Evolutionary conservation across 345 rosid genomes (phyloP), one percentile per base, ranked within the genome.

Genomic region (Passiflora organensis): DNA sequence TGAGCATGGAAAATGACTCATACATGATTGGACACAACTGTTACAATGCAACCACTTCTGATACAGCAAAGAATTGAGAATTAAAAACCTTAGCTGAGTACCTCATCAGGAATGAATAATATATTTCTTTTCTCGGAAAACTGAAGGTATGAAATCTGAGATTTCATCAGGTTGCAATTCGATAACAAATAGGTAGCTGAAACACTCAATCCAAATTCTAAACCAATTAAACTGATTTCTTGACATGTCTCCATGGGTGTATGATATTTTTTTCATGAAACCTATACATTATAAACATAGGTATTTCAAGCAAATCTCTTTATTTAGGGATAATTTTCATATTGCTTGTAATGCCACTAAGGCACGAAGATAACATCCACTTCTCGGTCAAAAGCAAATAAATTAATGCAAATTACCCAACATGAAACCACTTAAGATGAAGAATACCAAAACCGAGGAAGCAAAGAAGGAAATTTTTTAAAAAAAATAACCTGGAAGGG

Each of bases 401-500:
- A 17, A 4, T 15, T 32, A 36, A 58, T 22, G 45, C 37, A 19
- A 51, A 23, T 22, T 18, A 48, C 23, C 16, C 13, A 19, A 13
- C 53, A 45, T 16, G 17, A 17, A 17, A 10, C 20, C 42, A 52
- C 1, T 12, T 4, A 17, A 16, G 10, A 52, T 12, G 37, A 18
- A 22, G 14, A 18, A 9, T 20, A 20, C n/a, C n/a, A n/a, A 53
- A 13, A 41, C 0, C 9, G 14, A 43, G 3, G 6, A 12, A 39
- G 28, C 18, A 32, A 48, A 22, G 23, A 32, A 20, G 32, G 53
- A 32, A 32, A 28, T 25, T 32, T 23, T n/a, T n/a, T n/a, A n/a
- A n/a, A 44, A 20, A 44, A 60, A 32, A 51, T 23, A 56, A 89
- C 99, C 97, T 89, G 25, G 82, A 53, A 32, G 99, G 97, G 39